These are phyloP conservation scores for Ceratobasidium sp. DNA, from an alignment of 1,284 basidiomycete species.

Conservation along the genomic window DNA sequence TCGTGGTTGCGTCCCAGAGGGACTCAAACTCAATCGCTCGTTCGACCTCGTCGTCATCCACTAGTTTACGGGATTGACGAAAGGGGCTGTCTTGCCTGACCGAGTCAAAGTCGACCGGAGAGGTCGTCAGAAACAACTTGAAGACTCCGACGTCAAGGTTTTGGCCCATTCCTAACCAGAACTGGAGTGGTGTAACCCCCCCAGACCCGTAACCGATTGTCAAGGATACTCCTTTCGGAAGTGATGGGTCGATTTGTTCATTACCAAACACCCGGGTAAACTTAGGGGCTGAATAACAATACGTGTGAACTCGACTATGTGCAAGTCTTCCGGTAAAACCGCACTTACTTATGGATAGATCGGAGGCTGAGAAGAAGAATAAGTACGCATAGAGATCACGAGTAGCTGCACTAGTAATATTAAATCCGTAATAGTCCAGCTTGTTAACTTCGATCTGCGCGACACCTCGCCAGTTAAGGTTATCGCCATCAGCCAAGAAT, in stretches of 20 bases:
- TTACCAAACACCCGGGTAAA: neutral
- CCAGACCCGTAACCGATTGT: conserved; percentile 35
- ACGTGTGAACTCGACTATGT: neutral
- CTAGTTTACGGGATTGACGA: no score
- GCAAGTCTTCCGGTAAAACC: neutral
- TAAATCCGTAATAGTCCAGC: conserved; percentile 4
- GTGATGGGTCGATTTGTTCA: neutral
- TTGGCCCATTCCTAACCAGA: neutral
- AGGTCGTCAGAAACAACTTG: conserved; percentile 21
- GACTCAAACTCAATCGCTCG: conserved; percentile 22
- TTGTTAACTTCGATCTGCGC: conserved; percentile 1
- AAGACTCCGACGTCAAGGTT: conserved; percentile 10
- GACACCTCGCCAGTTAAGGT: conserved; percentile 9
- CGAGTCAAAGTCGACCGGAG: conserved; percentile 7
- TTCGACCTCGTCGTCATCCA: neutral
- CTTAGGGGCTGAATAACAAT: neutral
- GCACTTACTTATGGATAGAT: conserved; percentile 3
- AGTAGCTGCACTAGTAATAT: neutral
- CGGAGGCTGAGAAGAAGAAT: conserved; percentile 16
- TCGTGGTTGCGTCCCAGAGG: conserved; percentile 1
- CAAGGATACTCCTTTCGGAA: neutral
- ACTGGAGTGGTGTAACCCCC: conserved; percentile 3
- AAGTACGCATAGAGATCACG: conserved; percentile 18
- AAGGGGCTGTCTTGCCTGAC: no score
- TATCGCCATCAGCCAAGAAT: neutral